Base-by-base conservation (phyloP, 1,284 basidiomycete genomes). In the Anthracocystis panici-leucophaei region DNA sequence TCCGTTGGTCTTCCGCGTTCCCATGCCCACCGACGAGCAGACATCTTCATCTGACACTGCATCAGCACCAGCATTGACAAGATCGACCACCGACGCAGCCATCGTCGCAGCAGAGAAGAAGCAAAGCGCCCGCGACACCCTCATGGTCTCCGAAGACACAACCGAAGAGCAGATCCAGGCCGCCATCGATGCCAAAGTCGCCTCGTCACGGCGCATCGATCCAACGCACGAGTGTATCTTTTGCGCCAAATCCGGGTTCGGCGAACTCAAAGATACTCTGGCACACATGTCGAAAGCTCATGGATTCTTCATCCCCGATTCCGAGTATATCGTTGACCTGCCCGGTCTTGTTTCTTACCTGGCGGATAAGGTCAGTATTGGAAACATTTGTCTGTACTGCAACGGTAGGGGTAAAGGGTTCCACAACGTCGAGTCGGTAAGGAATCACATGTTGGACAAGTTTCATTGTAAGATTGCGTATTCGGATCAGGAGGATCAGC, bases 301-400 rank as follows among this genome's bases (percentile, higher is more conserved):
- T 86, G 94, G 94, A 27, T 99, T 99, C 89, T 98, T 97, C 88
- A 89, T 99, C 66, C 97, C 97, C 48, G 96, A 99, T 77, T 90
- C 90, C 42, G 93, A 97, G 48, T 96, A 93, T 85, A 90, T 99
- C 69, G 87, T 92, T 76, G 94, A 99, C 86, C 86, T 92, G 31
- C 77, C 89, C 1, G 97, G 96, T 3, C 89, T 99, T 33, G 87
- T 98, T 61, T 87, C 88, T 1, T 95, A 97, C 85, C 90, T 99
- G 8, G 94, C 93, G 4, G 94, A 98, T 87, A 97, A 97, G 87
- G 91, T 99, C 44, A 91, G 92, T 0, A 90, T 97, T 18, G 94
- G 92, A 18, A 97, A 98, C 86, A 88, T 95, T 11, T 99, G 97
- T 87, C 89, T 99, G 41, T 95, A 89, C 87, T 99, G 97, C 72